Evolutionary conservation across 768 basidiomycete genomes (phyloP), one percentile per base, ranked within the genome.

Genomic region (Tricholoma furcatifolium): DNA sequence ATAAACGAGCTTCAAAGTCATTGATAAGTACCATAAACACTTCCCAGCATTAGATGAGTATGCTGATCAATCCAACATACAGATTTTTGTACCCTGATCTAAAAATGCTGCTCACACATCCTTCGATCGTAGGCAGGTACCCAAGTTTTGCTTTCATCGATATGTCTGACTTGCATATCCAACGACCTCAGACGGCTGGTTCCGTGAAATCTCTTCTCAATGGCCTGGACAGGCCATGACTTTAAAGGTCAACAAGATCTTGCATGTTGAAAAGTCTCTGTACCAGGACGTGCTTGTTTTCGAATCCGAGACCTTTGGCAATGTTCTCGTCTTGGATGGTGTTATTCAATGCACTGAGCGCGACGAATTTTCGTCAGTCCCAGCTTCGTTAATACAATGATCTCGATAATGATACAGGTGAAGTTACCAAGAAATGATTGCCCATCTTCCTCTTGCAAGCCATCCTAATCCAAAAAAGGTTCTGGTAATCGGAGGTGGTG

Each of bases 201-300:
- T 95, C 78, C 83, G 90, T 54, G 94, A 98, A 74, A 88, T 93
- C 62, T 92, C 90, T 23, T 82, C 90, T 15, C 94, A 98, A 75
- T 98, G 94, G 94, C 93, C 91, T 6, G 95, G 94, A 44, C 93
- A 97, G 74, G 96, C 96, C 46, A 93, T 97, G 93, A 92, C 91
- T 47, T 78, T 99, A 64, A 91, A 92, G 72, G 95, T 98, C 77
- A 89, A 88, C 73, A 89, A 90, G 76, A 90, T 98, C 61, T 78
- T 99, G 51, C 96, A 99, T 70, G 78, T 87, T 60, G 97, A 98
- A 74, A 88, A 89, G 72, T 95, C 92, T 1, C 74, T 87, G 45
- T 98, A 86, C 76, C 96, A 99, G 74, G 96, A 98, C 65, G 94
- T 99, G 48, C 87, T 99, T 50, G 94, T 99, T 50, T 98, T 98